These are phyloP conservation scores for Pascua sp. DNA, from an alignment of 1,284 basidiomycete genomes.

Conservation along the genomic window DNA sequence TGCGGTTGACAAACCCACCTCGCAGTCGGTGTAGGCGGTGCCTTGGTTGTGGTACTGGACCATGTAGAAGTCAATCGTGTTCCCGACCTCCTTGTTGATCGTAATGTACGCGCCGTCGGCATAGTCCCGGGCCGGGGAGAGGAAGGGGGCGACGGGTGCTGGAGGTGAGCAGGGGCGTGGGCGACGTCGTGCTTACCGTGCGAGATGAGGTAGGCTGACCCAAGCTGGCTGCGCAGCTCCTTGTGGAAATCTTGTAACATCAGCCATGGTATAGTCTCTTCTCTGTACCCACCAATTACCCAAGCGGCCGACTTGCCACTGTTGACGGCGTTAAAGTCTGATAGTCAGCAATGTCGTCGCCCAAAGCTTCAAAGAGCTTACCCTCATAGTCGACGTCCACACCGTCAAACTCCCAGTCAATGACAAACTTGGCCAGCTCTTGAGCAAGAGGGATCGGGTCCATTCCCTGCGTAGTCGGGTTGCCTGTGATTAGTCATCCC, in stretches of 20 bases:
- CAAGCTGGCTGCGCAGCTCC: constrained; percentile 35
- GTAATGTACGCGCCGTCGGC: constrained; percentile 35
- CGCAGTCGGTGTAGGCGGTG: constrained; percentile 12
- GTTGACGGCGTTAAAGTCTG: constrained; percentile 33
- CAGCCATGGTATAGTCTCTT: background rate
- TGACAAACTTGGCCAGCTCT: constrained; percentile 45
- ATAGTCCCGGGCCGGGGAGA: constrained; percentile 30
- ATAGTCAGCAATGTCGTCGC: too few relatives aligned
- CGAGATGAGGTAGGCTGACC: constrained; percentile 44
- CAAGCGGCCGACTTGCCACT: constrained; percentile 32
- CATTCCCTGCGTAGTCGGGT: constrained; percentile 12
- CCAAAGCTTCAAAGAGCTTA: constrained; percentile 7
- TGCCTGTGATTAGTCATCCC: background rate
- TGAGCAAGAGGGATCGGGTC: constrained; percentile 2
- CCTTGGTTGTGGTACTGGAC: constrained; percentile 52
- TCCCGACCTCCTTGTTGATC: constrained; percentile 35
- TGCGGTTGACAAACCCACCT: background rate
- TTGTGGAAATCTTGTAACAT: constrained; percentile 29
- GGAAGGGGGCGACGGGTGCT: constrained; percentile 46
- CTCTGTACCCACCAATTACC: constrained; percentile 28
- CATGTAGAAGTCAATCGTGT: constrained; percentile 41
- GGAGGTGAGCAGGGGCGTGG: constrained; percentile 17
- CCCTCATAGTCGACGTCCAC: constrained; percentile 54
- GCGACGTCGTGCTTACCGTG: constrained; percentile 33
- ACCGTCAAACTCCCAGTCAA: constrained; percentile 51